Base-by-base conservation (phyloP, 1,284 basidiomycete species). In the Cutaneotrichosporon sp. region DNA sequence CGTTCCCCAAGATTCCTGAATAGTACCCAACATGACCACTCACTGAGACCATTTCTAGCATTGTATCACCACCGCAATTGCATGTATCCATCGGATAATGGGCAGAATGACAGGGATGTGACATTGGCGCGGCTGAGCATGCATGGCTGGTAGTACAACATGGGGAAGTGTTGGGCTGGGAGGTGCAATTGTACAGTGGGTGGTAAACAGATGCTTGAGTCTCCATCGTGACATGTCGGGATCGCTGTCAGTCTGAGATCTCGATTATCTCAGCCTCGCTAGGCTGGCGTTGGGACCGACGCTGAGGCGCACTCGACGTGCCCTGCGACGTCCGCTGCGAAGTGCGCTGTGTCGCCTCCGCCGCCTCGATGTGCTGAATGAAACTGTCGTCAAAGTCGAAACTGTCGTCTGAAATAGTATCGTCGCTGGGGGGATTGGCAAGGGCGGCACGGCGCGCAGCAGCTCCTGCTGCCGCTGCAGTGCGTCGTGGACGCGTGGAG, bases 1-100 rank as follows among this genome's bases (percentile, higher is more conserved):
- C 66, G 17, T 70, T 70, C 48, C 65, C 68, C 12, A 55, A 52
- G 53, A 59, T 59, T 19, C 53, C 57, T 3, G 57, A 59, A 45
- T 55, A 51, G 33, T n/a, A n/a, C n/a, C n/a, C n/a, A n/a, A n/a
- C n/a, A n/a, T n/a, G n/a, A n/a, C n/a, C n/a, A n/a, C n/a, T n/a
- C n/a, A n/a, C n/a, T n/a, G n/a, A n/a, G n/a, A n/a, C n/a, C n/a
- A n/a, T n/a, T n/a, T n/a, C n/a, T n/a, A n/a, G n/a, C n/a, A n/a
- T n/a, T n/a, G n/a, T n/a, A n/a, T n/a, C n/a, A n/a, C n/a, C n/a
- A n/a, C n/a, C n/a, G n/a, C n/a, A n/a, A n/a, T n/a, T n/a, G n/a
- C n/a, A n/a, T n/a, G n/a, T n/a, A n/a, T n/a, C n/a, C n/a, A n/a
- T n/a, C n/a, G n/a, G n/a, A n/a, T n/a, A n/a, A n/a, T n/a, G n/a